phyloP scores from a whole-genome alignment of 345 rosid species.

The Crucihimalaya himalaica region DNA sequence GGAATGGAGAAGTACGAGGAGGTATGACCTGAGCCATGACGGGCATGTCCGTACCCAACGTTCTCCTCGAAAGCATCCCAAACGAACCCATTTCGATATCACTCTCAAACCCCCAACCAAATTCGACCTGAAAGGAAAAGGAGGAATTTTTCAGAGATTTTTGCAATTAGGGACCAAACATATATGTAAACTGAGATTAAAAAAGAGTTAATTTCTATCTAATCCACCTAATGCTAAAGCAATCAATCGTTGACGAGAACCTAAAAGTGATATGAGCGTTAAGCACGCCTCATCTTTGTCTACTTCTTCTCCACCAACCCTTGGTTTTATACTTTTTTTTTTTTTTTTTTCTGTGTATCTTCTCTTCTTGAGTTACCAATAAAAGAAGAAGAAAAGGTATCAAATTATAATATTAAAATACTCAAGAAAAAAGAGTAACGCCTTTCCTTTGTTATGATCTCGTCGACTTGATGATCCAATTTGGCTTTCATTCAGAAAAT shows the following conservation, averaged over 20 bases:
- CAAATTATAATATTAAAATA: background rate
- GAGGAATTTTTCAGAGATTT: background rate
- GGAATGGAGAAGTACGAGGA: slow-evolving; percentile 11
- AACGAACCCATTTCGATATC: slow-evolving; percentile 71
- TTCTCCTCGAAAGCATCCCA: slow-evolving; percentile 79
- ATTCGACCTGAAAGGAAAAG: background rate
- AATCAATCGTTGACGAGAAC: background rate
- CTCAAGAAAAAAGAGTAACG: slow-evolving; percentile 4
- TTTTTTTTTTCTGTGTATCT: background rate
- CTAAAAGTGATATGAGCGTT: background rate
- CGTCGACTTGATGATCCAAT: slow-evolving; percentile 4
- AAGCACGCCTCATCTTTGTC: slow-evolving; percentile 4
- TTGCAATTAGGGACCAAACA: background rate
- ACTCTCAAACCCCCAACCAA: background rate
- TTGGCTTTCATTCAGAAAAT: background rate
- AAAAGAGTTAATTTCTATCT: too few relatives aligned
- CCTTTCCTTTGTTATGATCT: slow-evolving; percentile 26
- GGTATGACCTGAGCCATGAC: slow-evolving; percentile 85
- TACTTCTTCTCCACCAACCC: slow-evolving; percentile 32
- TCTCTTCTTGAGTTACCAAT: background rate
- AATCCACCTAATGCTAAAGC: background rate
- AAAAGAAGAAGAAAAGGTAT: background rate
- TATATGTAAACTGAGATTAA: background rate
- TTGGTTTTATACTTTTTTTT: background rate
- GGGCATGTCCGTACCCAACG: slow-evolving; percentile 78